phyloP scores from a whole-genome alignment of 306 rosid species.

The Malus fusca region DNA sequence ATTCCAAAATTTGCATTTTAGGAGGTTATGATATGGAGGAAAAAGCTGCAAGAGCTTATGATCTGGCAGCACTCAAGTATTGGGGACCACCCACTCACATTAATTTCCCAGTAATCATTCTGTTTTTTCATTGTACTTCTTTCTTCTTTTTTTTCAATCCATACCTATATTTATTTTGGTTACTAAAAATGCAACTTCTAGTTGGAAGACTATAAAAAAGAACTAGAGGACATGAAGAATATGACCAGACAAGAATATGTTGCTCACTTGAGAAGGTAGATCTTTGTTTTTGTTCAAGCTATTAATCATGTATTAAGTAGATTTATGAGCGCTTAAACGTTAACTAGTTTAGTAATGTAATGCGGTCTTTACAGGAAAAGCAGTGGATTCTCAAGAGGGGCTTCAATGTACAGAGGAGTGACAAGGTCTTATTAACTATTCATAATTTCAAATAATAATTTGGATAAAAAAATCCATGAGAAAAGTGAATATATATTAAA shows the following conservation, averaged over 20 bases:
- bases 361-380: slow-evolving; percentile 49
- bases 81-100: slow-evolving; percentile 96
- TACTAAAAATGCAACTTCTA: slow-evolving; percentile 19
- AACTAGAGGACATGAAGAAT: slow-evolving; percentile 75
- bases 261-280: slow-evolving; percentile 79
- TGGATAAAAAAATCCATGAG: too few relatives aligned
- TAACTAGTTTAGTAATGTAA: too few relatives aligned
- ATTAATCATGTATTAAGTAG: not conserved
- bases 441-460: not conserved
- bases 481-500: not conserved
- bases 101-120: slow-evolving; percentile 66
- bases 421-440: slow-evolving; percentile 56
- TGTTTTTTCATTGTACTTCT: not conserved
- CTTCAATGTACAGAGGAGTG: slow-evolving; percentile 91
- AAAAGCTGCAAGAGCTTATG: slow-evolving; percentile 92
- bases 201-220: slow-evolving; percentile 70
- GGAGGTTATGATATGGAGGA: slow-evolving; percentile 98
- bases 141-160: not conserved
- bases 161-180: not conserved
- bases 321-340: not conserved
- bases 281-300: not conserved
- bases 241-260: slow-evolving; percentile 86
- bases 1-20: slow-evolving; percentile 37
- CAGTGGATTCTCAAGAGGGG: slow-evolving; percentile 92
- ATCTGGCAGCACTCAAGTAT: slow-evolving; percentile 92